A percentile compares a stretch with the other conserved stretches of the same genome.
Evolutionary conservation across 257 asterid species (phyloP).

Genomic region (Ilex aquifolium): DNA sequence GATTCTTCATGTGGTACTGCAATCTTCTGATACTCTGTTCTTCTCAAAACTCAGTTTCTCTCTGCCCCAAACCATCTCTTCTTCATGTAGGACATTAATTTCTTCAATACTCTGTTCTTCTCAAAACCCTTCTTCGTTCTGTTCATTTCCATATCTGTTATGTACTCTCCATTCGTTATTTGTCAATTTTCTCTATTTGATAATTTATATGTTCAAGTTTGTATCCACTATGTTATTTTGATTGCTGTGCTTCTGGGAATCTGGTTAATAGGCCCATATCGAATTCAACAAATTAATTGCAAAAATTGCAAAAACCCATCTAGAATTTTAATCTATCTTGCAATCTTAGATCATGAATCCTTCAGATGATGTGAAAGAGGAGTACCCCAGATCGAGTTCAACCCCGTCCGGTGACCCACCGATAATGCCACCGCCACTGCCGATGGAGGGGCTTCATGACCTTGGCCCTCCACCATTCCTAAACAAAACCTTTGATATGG

Average conservation of each 20-base stretch:
- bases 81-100: too few species aligned
- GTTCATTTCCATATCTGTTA: not conserved
- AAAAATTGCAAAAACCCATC: not conserved
- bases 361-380: slow-evolving; percentile 41
- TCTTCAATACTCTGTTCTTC: not conserved
- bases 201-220: too few species aligned
- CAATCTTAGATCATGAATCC: slow-evolving; percentile 22
- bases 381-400: slow-evolving; percentile 28
- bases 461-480: slow-evolving; percentile 84
- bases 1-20: too few species aligned
- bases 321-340: not conserved
- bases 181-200: too few species aligned
- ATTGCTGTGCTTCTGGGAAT: too few species aligned
- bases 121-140: not conserved
- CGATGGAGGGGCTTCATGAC: slow-evolving; percentile 78
- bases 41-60: too few species aligned
- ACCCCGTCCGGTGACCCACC: not conserved
- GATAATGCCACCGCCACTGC: slow-evolving; percentile 37
- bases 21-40: too few species aligned
- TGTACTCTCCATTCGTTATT: too few species aligned
- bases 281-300: too few species aligned
- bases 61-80: too few species aligned
- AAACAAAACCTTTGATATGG: slow-evolving; percentile 83
- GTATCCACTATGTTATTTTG: too few species aligned
- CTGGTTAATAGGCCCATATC: not conserved